Conservation (phyloP, 768 basidiomycete species). For the Phlegmacium glaucopus region DNA sequence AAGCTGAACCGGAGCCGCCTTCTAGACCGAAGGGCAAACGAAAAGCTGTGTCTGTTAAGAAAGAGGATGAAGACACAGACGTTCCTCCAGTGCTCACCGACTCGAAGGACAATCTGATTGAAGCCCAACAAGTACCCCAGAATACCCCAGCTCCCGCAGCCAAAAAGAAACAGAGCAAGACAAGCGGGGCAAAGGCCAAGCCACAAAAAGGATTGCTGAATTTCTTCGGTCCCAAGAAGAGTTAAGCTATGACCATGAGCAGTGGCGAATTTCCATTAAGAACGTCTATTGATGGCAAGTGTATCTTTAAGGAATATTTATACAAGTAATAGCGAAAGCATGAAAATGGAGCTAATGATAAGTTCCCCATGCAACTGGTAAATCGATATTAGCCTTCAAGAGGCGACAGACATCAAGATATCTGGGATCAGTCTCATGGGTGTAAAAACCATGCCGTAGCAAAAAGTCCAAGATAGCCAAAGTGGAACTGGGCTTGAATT, state of each 20-base stretch:
- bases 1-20: conserved; percentile 30
- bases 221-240: conserved; percentile 34
- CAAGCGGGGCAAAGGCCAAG: conserved; percentile 15
- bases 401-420: conserved; percentile 27
- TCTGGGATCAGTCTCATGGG: conserved; percentile 29
- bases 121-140: conserved; percentile 6
- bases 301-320: neutral
- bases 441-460: conserved; percentile 32
- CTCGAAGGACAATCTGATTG: conserved; percentile 5
- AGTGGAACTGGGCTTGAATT: conserved; percentile 42
- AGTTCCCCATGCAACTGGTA: conserved; percentile 24
- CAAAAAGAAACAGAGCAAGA: conserved; percentile 7
- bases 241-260: neutral
- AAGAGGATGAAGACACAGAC: conserved; percentile 19
- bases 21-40: conserved; percentile 17
- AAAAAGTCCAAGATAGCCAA: conserved; percentile 41
- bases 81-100: conserved; percentile 2
- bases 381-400: conserved; percentile 23
- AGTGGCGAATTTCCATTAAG: neutral
- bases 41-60: conserved; percentile 16
- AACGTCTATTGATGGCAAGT: neutral
- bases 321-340: neutral
- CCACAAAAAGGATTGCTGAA: conserved; percentile 28
- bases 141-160: neutral
- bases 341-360: conserved; percentile 2